Base-by-base conservation (phyloP, 2,329 filamentous ascomycete species). In the Paecilomyces niveus region DNA sequence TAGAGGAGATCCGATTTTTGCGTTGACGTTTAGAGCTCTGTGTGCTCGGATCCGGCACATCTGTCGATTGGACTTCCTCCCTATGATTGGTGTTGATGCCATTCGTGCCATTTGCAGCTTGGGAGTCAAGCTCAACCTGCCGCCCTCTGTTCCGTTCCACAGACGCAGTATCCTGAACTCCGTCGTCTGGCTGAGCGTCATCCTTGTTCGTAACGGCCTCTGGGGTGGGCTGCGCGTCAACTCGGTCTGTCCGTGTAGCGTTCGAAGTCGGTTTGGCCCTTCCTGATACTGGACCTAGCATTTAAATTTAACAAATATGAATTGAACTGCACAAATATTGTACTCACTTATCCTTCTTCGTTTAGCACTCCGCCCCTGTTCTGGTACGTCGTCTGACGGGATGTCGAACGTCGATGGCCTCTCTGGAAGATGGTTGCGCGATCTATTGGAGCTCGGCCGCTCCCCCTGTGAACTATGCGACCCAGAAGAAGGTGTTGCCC, bases 321-420 rank as follows among this genome's bases (percentile, higher is more conserved):
- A 39, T 33, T 2, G 24, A 11, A 49, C 15, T 45, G 49, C 26
- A 49, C 33, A 35, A 35, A 54, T 33, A 49, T 31, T 53, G 21
- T n/a, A 67, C 72, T 11, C 57, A 74, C 72, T 66, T 39, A 72
- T 64, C 59, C 64, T 72, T 62, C 71, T 68, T 55, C 70, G 63
- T 61, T 74, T 74, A 29, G 61, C 68, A 58, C 67, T 71, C 49
- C 66, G 67, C 10, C 58, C 62, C 35, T 65, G 62, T 26, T 69
- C 65, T 13, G 63, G 56, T 22, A 62, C 60, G 31, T 71, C 69
- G 22, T 76, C 71, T 3, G 63, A 62, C 1, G 71, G 70, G 57
- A 74, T 68, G 54, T 76, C 73, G 56, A 73, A 75, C 33, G 70
- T 65, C 15, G 73, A 74, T 15, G 68, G 69, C 35, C 71, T 67